These are phyloP conservation scores for Amanita thiersii DNA, from an alignment of 768 basidiomycete genomes.

Conservation along the genomic window DNA sequence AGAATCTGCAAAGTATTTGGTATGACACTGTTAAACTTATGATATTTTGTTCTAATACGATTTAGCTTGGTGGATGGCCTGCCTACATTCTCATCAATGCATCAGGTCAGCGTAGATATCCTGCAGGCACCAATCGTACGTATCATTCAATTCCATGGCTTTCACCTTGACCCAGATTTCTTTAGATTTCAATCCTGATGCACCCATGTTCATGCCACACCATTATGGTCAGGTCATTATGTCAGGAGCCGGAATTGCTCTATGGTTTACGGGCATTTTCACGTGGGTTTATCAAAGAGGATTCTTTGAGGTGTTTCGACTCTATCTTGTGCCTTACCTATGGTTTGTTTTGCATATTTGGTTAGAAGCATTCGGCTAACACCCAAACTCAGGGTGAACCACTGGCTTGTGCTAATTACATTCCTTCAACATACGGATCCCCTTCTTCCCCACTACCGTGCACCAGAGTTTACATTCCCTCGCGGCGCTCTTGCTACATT, in stretches of 20 bases:
- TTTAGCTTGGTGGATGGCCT: constrained; percentile 77
- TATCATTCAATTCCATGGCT: constrained; percentile 9
- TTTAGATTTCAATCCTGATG: constrained; percentile 65
- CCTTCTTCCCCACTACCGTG: constrained; percentile 87
- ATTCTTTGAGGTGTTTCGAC: constrained; percentile 62
- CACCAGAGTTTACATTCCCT: constrained; percentile 83
- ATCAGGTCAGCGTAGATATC: constrained; percentile 80
- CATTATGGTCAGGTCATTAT: constrained; percentile 70
- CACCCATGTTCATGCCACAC: constrained; percentile 79
- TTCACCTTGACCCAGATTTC: not conserved
- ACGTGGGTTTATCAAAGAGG: constrained; percentile 53
- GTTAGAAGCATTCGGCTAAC: not conserved
- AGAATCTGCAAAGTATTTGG: constrained; percentile 50
- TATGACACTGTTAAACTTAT: constrained; percentile 15
- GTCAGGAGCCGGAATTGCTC: constrained; percentile 74
- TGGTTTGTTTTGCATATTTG: constrained; percentile 32
- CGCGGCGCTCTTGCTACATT: constrained; percentile 91
- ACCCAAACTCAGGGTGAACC: constrained; percentile 58
- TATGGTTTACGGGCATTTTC: constrained; percentile 60
- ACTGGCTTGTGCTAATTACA: constrained; percentile 94
- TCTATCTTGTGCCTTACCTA: constrained; percentile 86
- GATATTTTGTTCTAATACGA: not conserved
- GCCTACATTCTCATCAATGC: constrained; percentile 77
- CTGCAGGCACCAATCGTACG: constrained; percentile 71
- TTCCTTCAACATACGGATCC: constrained; percentile 99